A percentile compares a stretch with the other conserved stretches of the same genome.
Evolutionary conservation across 2,329 filamentous ascomycete species (phyloP).

Genomic region (Lasiodiplodia sp.): DNA sequence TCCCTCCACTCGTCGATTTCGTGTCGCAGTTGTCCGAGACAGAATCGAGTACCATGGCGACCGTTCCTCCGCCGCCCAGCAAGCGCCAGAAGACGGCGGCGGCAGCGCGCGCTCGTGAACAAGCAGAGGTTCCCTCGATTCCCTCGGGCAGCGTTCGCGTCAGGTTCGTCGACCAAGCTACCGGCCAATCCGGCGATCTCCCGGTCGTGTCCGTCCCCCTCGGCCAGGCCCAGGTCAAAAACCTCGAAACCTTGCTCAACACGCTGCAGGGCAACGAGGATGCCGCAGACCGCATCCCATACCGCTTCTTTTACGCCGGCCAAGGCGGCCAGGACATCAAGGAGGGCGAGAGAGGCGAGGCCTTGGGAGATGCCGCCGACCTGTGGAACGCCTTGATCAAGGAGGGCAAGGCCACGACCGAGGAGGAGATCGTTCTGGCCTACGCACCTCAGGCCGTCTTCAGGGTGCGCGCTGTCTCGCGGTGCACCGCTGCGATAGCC

Average conservation of each 20-base stretch:
- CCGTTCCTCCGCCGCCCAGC: constrained; percentile 80
- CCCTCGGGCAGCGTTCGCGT: constrained; percentile 81
- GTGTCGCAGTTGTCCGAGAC: background rate
- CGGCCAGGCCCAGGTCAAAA: constrained; percentile 85
- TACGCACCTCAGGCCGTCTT: constrained; percentile 86
- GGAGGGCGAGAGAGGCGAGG: constrained; percentile 42
- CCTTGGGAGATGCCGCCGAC: constrained; percentile 55
- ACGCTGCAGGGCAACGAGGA: constrained; percentile 74
- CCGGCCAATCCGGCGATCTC: constrained; percentile 70
- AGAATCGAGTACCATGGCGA: constrained; percentile 68
- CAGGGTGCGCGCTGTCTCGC: constrained; percentile 87
- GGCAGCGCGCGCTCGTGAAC: constrained; percentile 72
- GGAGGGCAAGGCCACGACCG: constrained; percentile 40
- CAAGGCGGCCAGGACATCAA: constrained; percentile 37
- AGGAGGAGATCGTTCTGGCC: constrained; percentile 24
- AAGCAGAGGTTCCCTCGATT: constrained; percentile 76
- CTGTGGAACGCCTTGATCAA: constrained; percentile 50
- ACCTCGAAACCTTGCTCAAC: constrained; percentile 86
- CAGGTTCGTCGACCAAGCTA: constrained; percentile 85
- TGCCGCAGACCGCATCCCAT: constrained; percentile 65
- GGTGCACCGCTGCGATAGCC: constrained; percentile 85
- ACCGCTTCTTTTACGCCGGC: constrained; percentile 67
- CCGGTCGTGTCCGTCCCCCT: constrained; percentile 76
- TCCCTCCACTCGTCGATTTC: background rate
- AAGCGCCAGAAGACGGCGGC: constrained; percentile 85